phyloP scores from a whole-genome alignment of 1,284 basidiomycete genomes.

The Porogramme epimiltina region DNA sequence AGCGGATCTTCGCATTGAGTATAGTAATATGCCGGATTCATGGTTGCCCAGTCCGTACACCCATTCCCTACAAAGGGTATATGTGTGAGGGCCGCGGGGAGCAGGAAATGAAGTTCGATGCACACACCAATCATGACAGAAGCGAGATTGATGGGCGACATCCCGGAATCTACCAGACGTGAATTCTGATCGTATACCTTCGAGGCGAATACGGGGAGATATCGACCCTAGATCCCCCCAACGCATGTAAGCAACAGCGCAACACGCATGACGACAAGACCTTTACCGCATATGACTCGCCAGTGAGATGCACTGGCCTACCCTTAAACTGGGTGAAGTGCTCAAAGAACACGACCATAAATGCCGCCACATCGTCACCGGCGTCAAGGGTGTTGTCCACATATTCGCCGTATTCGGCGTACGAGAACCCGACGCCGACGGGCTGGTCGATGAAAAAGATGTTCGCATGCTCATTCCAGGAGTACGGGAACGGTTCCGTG shows the following conservation, averaged over 20 bases:
- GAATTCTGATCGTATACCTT: constrained; percentile 83
- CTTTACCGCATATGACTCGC: constrained; percentile 69
- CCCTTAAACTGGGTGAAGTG: constrained; percentile 68
- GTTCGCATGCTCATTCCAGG: constrained; percentile 72
- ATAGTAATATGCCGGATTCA: constrained; percentile 35
- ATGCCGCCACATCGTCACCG: constrained; percentile 72
- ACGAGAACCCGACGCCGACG: constrained; percentile 67
- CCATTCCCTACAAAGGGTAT: constrained; percentile 65
- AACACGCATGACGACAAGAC: constrained; percentile 3
- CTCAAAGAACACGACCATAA: constrained; percentile 74
- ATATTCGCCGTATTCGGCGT: constrained; percentile 69
- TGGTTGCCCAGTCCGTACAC: constrained; percentile 27
- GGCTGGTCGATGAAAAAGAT: constrained; percentile 74
- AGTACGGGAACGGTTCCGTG: constrained; percentile 52
- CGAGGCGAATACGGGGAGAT: constrained; percentile 82
- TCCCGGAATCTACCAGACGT: constrained; percentile 51
- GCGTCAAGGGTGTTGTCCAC: no score
- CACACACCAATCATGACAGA: constrained; percentile 74
- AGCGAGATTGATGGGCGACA: constrained; percentile 76
- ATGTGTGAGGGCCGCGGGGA: background rate
- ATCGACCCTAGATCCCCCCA: constrained; percentile 60
- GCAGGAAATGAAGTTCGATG: background rate
- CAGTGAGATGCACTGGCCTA: constrained; percentile 74
- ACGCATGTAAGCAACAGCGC: background rate
- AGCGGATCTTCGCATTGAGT: constrained; percentile 33